Base-by-base conservation (phyloP, 1,284 basidiomycete species). In the Calocybe gambosa region DNA sequence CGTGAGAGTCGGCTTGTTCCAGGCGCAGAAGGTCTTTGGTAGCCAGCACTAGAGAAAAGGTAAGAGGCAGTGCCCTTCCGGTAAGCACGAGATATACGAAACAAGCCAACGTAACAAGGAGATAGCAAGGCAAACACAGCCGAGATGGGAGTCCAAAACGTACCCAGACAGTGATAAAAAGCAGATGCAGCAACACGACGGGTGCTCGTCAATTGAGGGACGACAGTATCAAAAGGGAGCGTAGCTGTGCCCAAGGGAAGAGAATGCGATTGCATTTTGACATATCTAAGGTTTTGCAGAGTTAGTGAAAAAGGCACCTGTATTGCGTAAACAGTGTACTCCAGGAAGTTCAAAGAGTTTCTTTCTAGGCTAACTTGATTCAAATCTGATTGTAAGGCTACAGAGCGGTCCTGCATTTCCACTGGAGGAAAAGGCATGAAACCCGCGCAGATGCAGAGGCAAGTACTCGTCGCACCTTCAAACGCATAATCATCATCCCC, bases 81-180 rank as follows among this genome's bases (percentile, higher is more conserved):
- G 38, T 40, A 7, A 52, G 40, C 26, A 15, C 18, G 31, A 33
- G 19, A 19, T 44, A 21, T 13, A 10, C 28, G 13, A 29, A 13
- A 29, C 28, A 29, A 13, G 21, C 3, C 21, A 23, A 23, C 21
- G 21, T 23, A 7, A 23, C 7, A 10, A 5, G 28, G 29, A 33
- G 25, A 39, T 44, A 7, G 42, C 23, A 13, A 29, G 34, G 18
- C 43, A 19, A 36, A 38, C 33, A 5, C 15, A 3, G 5, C 15
- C 18, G 19, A 21, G 18, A 15, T 38, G 5, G 15, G 5, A 23
- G 3, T 5, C 21, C 10, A 25, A 39, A 39, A 65, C 77, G 42
- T 49, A 87, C 86, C 85, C 42, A 89, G 70, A 60, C 85, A 88
- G 53, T 90, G 86, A 64, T 90, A 87, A 59, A 90, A 81, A 3